Percentiles rank a stretch among this genome's conserved stretches.
phyloP scores from a whole-genome alignment of 192 early-diverging fungal species.

The Oehlia diaphana region DNA sequence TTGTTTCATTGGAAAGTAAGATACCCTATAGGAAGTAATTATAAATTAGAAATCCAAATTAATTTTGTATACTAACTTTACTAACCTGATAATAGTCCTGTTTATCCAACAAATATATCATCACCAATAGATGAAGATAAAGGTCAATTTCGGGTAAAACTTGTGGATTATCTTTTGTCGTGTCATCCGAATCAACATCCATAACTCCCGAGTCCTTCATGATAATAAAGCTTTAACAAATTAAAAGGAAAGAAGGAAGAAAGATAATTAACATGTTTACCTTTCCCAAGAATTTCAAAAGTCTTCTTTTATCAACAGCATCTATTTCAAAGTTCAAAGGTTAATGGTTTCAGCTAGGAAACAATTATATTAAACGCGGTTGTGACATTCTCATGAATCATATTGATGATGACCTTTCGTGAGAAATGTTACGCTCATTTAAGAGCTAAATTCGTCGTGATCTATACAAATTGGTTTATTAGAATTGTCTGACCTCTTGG shows the following conservation, averaged over 20 bases:
- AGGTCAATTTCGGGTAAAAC: constrained; percentile 78
- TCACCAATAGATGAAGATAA: constrained; percentile 78
- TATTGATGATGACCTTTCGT: not conserved
- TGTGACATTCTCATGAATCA: not conserved
- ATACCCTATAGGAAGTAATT: constrained; percentile 53
- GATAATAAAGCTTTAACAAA: not conserved
- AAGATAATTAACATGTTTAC: constrained; percentile 14
- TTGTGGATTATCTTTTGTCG: constrained; percentile 31
- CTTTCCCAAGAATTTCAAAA: constrained; percentile 40
- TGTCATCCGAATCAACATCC: constrained; percentile 49
- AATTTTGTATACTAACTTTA: not conserved
- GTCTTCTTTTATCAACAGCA: constrained; percentile 34
- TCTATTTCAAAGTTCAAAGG: constrained; percentile 32
- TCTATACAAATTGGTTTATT: not conserved
- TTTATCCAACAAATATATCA: constrained; percentile 83
- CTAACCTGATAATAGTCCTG: constrained; percentile 66
- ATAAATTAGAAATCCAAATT: not conserved
- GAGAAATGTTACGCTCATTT: not conserved
- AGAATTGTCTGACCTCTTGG: constrained; percentile 41
- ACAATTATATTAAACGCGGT: not conserved
- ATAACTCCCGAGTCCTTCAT: constrained; percentile 44
- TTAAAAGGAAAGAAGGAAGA: not conserved
- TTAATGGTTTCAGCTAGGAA: constrained; percentile 14
- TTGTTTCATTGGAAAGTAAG: constrained; percentile 63
- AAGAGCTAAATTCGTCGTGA: not conserved